Evolutionary conservation across 108 stramenopile genomes (phyloP), one percentile per base, ranked within the genome.

Genomic region (Cyclostephanos tholiformis): DNA sequence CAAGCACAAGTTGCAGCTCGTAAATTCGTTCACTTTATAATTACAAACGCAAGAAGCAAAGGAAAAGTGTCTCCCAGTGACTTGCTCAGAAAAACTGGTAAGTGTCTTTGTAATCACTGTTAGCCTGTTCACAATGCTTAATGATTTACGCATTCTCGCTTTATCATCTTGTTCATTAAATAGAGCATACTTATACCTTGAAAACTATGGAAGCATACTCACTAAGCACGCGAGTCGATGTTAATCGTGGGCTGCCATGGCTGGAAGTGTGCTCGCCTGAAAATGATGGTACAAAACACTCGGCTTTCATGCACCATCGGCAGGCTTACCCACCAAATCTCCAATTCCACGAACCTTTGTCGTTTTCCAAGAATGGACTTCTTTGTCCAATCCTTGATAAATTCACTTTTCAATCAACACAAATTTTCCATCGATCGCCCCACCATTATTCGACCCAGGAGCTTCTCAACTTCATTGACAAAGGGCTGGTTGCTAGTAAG

Each of bases 231-330:
- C 64, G 44, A 4, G 69, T 79, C 48, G 70, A 71, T 50, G 38
- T 84, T 16, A 62, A 71, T 65, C 58, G 55, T 46, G 85, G 85
- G 5, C 85, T 85, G 65, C 82, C 79, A 4, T 85, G 85, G 85
- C 82, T 85, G 35, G 78, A 85, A 66, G 72, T 85, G 46, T 63
- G 65, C 38, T 36, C 35, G 3, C 74, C 81, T 50, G 32, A 49
- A 7, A 29, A 32, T 20, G 16, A 11, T 41, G 10, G 23, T 41
- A 16, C 14, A 27, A 41, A 29, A 22, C 29, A 50, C 41, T 35
- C 10, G 6, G 29, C 53, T 35, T 35, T 12, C 38, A 49, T 39
- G 27, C 63, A 65, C 12, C 65, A 72, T 46, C 23, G 61, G 13
- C 56, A 61, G 30, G 64, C 32, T 11, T 80, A 80, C 36, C 79